These are phyloP conservation scores for Gaultheria prostrata DNA, from an alignment of 148 eudicot species.

Conservation along the genomic window DNA sequence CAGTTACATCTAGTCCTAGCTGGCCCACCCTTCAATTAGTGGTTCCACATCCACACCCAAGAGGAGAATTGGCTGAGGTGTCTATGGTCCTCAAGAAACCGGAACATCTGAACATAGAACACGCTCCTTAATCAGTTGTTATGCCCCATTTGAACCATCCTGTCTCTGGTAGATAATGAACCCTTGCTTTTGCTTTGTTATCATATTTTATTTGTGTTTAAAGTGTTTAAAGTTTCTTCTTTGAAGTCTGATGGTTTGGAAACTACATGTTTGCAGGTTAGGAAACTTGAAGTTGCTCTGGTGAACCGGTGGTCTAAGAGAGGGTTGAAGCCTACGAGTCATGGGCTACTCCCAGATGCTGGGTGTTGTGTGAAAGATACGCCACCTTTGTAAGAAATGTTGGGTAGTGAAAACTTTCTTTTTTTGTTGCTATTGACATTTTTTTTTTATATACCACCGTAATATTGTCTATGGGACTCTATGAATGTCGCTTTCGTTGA, in stretches of 20 bases:
- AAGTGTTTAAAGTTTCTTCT: background rate
- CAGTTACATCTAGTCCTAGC: background rate
- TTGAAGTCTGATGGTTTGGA: background rate
- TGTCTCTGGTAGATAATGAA: background rate
- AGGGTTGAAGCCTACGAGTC: conserved; percentile 50
- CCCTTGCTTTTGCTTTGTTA: background rate
- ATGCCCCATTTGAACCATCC: background rate
- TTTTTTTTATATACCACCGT: background rate
- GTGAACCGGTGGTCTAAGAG: conserved; percentile 48
- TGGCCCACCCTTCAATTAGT: background rate
- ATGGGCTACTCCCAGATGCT: conserved; percentile 42
- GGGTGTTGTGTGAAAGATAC: conserved; percentile 35
- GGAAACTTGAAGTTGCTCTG: conserved; percentile 62
- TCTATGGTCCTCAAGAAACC: background rate
- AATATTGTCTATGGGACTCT: background rate
- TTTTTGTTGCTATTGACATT: background rate
- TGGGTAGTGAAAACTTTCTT: background rate
- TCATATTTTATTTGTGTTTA: background rate
- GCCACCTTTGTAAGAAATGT: conserved; percentile 28
- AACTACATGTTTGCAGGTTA: conserved; percentile 38
- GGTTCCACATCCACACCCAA: background rate
- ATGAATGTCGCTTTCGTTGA: background rate
- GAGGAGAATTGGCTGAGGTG: background rate
- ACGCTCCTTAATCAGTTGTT: background rate
- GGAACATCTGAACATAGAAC: background rate